Base-by-base conservation (phyloP, 1,284 basidiomycete species). In the Malassezia dermatis region DNA sequence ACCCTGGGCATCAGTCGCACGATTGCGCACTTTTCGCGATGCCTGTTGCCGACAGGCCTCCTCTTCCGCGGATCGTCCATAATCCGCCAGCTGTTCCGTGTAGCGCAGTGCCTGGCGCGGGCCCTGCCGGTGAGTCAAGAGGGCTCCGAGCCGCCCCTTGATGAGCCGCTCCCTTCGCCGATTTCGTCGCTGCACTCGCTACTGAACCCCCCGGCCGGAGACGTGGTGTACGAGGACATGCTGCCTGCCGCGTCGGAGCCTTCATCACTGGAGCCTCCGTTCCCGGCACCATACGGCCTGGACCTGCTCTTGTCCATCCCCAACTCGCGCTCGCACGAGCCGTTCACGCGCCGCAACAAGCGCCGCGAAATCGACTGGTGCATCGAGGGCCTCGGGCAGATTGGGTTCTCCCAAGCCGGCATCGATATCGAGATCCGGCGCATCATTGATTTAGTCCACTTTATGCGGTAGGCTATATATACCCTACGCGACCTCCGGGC, bases 361-460 rank as follows among this genome's bases (percentile, higher is more conserved):
- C 48, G 47, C 44, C 26, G 37, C n/a, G 71, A 73, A 57, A 65
- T 71, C 17, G 61, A 61, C 8, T 51, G 58, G 15, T 58, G 65
- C 35, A 51, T 70, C 34, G 60, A 70, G 52, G 71, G 58, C 8
- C 53, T 73, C 13, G 61, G 62, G 10, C 69, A 71, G 51, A 47
- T 71, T 5, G 71, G 69, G 8, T 73, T 63, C 23, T 69, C 71
- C 2, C 70, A 61, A 59, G 53, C 69, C 10, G 61, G 60, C 17
- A 56, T 72, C 54, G 68, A 65, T 13, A 42, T 53, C 12, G 65
- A 72, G 37, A 67, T 72, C 23, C 53, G 59, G 6, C 59, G 61
- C 24, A 59, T 71, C n/a, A 56, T 63, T 37, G 63, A 62, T 24
- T n/a, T 66, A 27, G 39, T 69, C 13, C 51, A 60, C 44, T 46